Evolutionary conservation across 192 early-diverging fungal species (phyloP), one percentile per base, ranked within the genome.

Genomic region (Mortierella antarctica): DNA sequence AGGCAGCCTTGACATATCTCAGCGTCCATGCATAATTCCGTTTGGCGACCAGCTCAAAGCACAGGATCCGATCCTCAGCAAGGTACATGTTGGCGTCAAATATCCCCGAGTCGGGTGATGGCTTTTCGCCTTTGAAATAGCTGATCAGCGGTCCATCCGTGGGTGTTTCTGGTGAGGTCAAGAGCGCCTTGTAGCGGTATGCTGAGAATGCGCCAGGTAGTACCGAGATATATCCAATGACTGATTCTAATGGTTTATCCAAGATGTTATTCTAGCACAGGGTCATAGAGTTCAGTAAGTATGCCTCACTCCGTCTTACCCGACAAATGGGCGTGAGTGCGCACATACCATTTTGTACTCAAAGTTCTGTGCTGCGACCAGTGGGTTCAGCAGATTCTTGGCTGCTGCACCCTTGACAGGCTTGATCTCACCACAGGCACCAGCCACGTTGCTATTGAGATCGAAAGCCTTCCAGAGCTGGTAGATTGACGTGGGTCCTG

Each of bases 201-300:
- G 94, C 94, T 2, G 90, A 92, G 65, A 95, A 95, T 39, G 94
- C 94, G 70, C 94, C 94, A 17, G 94, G 94, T 4, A 95, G 78
- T 5, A 95, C 94, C 42, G 91, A 92, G 68, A 95, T 95, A 65
- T 94, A 95, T 21, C 94, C 94, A 83, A 93, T 93, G 5, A 93
- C 91, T 7, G 90, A 91, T 63, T 95, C 94, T 10, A 95, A 77
- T 17, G 93, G 91, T 64, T 94, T 94, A 71, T 93, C 92, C 23
- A 94, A 72, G 59, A 93, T 92, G 59, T 95, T 95, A 62, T 89
- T 78, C 75, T 78, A 39, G 13, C 31, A 56, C n/a, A n/a, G n/a
- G n/a, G n/a, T n/a, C n/a, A n/a, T n/a, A n/a, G n/a, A n/a, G n/a
- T n/a, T n/a, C n/a, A n/a, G n/a, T n/a, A n/a, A n/a, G n/a, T n/a